These are phyloP conservation scores for Suillus placidus DNA, from an alignment of 768 basidiomycete species.

Conservation along the genomic window DNA sequence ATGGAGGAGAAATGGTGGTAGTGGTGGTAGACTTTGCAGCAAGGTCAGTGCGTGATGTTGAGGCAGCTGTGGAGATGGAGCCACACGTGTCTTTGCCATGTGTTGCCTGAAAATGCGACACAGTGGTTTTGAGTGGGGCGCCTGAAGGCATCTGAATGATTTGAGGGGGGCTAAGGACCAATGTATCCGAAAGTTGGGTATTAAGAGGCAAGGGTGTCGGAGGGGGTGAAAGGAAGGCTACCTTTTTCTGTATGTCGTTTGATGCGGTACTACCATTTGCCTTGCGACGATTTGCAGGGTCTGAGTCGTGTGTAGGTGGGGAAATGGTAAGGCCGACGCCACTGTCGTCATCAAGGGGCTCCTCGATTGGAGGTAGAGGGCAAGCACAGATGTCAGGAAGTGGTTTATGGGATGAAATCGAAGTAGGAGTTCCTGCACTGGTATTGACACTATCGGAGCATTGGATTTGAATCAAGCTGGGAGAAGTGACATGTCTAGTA, in stretches of 20 bases:
- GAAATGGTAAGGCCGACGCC: slow-evolving; percentile 39
- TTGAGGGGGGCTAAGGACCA: slow-evolving; percentile 35
- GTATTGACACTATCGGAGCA: slow-evolving; percentile 35
- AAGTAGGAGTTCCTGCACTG: slow-evolving; percentile 44
- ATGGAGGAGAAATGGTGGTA: slow-evolving; percentile 53
- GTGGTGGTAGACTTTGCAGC: slow-evolving; percentile 46
- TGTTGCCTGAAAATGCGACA: slow-evolving; percentile 76
- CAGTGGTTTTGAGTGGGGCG: slow-evolving; percentile 58
- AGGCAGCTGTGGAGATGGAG: slow-evolving; percentile 64
- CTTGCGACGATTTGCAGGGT: slow-evolving; percentile 40
- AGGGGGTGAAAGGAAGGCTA: slow-evolving; percentile 83
- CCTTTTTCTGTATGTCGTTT: slow-evolving; percentile 75
- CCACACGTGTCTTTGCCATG: slow-evolving; percentile 70
- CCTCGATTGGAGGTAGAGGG: slow-evolving; percentile 51
- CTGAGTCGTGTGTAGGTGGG: slow-evolving; percentile 18
- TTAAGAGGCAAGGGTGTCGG: slow-evolving; percentile 61
- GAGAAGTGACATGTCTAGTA: slow-evolving; percentile 20
- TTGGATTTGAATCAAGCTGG: slow-evolving; percentile 28
- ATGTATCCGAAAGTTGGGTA: slow-evolving; percentile 49
- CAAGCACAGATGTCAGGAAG: slow-evolving; percentile 65
- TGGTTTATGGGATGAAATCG: slow-evolving; percentile 63
- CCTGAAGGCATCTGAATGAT: slow-evolving; percentile 27
- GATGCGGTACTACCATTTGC: slow-evolving; percentile 37
- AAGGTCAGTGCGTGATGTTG: slow-evolving; percentile 65
- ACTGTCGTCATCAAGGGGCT: slow-evolving; percentile 39